phyloP scores from a whole-genome alignment of 768 basidiomycete species.

The Hortiboletus flavorubellus region DNA sequence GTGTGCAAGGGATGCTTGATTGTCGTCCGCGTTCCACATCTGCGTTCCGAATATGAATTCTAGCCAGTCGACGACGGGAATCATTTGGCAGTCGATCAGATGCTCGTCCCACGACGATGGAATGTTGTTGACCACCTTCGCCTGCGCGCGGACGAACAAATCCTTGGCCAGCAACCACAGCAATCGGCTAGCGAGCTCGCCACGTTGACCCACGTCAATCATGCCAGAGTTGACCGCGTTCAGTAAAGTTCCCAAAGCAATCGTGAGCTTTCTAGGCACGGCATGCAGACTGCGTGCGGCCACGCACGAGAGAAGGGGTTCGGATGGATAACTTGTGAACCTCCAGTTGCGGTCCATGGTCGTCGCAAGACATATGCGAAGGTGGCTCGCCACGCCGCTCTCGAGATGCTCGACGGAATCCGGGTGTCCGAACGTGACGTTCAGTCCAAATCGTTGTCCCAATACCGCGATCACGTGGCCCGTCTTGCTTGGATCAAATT shows the following conservation, averaged over 20 bases:
- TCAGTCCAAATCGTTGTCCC: slow-evolving; percentile 4
- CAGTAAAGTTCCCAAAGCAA: not conserved
- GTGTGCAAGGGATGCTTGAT: not conserved
- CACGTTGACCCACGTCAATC: slow-evolving; percentile 3
- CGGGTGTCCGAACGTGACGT: slow-evolving; percentile 1
- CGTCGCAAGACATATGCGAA: slow-evolving; percentile 7
- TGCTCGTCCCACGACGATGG: slow-evolving; percentile 4
- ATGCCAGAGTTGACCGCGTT: slow-evolving; percentile 4
- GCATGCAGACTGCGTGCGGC: slow-evolving; percentile 1
- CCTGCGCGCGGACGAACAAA: not conserved
- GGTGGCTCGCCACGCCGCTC: slow-evolving; percentile 10
- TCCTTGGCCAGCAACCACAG: slow-evolving; percentile 9
- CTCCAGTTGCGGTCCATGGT: slow-evolving; percentile 8
- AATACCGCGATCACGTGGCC: not conserved
- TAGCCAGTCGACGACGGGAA: slow-evolving; percentile 11
- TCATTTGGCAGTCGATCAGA: slow-evolving; percentile 10
- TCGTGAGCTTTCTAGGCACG: not conserved
- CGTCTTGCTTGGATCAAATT: not conserved
- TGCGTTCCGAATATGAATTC: slow-evolving; percentile 9
- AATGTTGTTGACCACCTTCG: not conserved
- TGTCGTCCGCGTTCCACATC: not conserved
- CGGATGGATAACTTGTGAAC: slow-evolving; percentile 18
- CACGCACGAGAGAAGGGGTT: slow-evolving; percentile 17
- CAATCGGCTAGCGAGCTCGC: slow-evolving; percentile 2
- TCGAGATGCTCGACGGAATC: slow-evolving; percentile 1